Evolutionary conservation across 2,329 filamentous ascomycete species (phyloP), one percentile per base, ranked within the genome.

Genomic region (Cladophialophora bantiana): DNA sequence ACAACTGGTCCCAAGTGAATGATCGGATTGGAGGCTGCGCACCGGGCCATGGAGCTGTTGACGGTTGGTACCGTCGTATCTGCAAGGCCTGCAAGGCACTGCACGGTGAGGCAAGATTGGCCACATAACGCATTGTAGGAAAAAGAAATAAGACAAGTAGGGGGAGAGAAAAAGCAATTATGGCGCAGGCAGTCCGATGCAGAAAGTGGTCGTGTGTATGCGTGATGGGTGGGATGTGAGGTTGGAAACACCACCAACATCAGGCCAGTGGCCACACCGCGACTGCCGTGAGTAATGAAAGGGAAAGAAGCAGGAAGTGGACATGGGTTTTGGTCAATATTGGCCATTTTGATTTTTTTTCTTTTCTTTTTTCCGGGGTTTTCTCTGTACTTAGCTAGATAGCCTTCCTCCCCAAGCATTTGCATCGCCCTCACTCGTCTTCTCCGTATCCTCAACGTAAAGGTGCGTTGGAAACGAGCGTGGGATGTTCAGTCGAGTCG

Each of bases 341-440:
- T 50, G 36, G 59, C 31, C 48, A 40, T 61, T 61, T 34, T 35
- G 45, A 61, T 61, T 32, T 61, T 53, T 26, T 26, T 26, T 26
- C 3, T 26, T 53, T 61, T 38, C 38, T 20, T 50, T 50, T 50
- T 50, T 50, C 38, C 50, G 26, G 59, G 59, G 34, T 36, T 61
- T 61, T 52, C 59, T 61, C 18, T 38, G 52, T 61, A 61, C 59
- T 61, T 61, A 61, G 59, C 59, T 54, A 53, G 59, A 38, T 53
- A 38, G 35, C 34, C 12, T 61, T 45, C 32, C 36, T 53, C 12
- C 32, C 31, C 53, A 20, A 36, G 31, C 15, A n/a, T 15, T 15
- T 55, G 13, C 15, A 55, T 18, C 53, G 31, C 53, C 53, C 15
- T 36, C 53, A 34, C 31, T 55, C 32, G 52, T 54, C 52, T 34